A percentile compares a stretch with the other conserved stretches of the same genome.
These are phyloP conservation scores for Rugonectria rugulosa DNA, from an alignment of 2,329 filamentous ascomycete genomes.

Conservation along the genomic window DNA sequence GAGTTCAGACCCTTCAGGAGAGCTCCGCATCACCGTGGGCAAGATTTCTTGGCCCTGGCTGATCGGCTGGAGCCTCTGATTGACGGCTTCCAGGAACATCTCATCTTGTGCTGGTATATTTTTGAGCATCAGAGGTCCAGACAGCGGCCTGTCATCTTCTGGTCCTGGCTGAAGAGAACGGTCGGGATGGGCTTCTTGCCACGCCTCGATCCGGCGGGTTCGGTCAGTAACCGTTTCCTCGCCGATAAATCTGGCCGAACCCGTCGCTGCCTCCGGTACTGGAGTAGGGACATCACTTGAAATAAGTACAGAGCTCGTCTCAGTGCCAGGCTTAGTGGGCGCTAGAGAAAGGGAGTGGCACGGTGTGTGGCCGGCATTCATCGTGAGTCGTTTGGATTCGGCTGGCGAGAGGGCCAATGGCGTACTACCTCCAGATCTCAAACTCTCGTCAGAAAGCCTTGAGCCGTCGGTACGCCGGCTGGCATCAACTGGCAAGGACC, in stretches of 20 bases:
- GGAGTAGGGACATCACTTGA: conserved; percentile 42
- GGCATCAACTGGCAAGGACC: conserved; percentile 31
- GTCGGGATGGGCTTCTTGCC: conserved; percentile 21
- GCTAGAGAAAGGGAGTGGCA: conserved; percentile 65
- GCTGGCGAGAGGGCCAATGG: conserved; percentile 56
- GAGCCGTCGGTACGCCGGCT: conserved; percentile 24
- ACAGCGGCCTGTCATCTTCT: conserved; percentile 55
- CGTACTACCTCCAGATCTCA: conserved; percentile 51
- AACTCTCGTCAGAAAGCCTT: conserved; percentile 22
- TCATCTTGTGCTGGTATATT: conserved; percentile 66
- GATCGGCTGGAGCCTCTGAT: conserved; percentile 60
- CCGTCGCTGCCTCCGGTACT: conserved; percentile 30
- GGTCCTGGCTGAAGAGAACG: conserved; percentile 46
- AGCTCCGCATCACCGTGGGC: conserved; percentile 51
- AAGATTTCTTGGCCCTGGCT: conserved; percentile 55
- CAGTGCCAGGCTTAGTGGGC: conserved; percentile 53
- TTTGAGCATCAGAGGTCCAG: conserved; percentile 61
- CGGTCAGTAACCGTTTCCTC: conserved; percentile 6
- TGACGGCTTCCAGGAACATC: conserved; percentile 58
- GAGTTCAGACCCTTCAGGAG: conserved; percentile 40
- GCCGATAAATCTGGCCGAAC: conserved; percentile 11
- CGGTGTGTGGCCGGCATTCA: conserved; percentile 70
- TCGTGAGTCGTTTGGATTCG: conserved; percentile 61
- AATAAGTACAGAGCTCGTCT: conserved; percentile 36
- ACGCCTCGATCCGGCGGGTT: conserved; percentile 10